These are phyloP conservation scores for Diaporthe aspalathi DNA, from an alignment of 2,329 filamentous ascomycete genomes.

Conservation along the genomic window DNA sequence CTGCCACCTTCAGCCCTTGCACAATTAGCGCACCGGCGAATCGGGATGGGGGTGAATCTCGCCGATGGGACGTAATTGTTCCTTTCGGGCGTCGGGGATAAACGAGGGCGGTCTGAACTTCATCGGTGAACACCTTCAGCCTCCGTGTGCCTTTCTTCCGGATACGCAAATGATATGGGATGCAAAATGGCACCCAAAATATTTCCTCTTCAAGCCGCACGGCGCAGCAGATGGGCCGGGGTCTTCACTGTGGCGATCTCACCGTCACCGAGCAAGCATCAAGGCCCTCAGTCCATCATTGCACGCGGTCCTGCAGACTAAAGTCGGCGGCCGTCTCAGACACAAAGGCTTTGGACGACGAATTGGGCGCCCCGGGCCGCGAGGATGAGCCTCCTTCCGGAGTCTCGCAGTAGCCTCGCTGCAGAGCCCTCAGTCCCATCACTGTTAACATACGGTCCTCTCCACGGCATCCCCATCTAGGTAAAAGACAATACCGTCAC, in stretches of 20 bases:
- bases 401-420: neutral
- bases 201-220: neutral
- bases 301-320: neutral
- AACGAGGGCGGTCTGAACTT: neutral
- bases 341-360: neutral
- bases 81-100: neutral
- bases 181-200: neutral
- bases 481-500: neutral
- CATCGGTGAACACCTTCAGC: neutral
- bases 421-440: too few relatives aligned
- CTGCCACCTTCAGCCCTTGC: neutral
- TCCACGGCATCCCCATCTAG: neutral
- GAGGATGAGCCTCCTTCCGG: neutral
- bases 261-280: neutral
- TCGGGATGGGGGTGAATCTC: too few relatives aligned
- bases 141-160: too few relatives aligned
- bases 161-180: neutral
- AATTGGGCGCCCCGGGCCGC: neutral
- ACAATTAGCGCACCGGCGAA: neutral
- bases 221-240: neutral
- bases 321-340: neutral
- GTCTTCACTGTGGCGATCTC: slow-evolving; percentile 1
- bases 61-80: too few relatives aligned
- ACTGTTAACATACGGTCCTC: neutral
- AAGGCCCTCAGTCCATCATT: neutral